Evolutionary conservation across 2,329 filamentous ascomycete genomes (phyloP), one percentile per base, ranked within the genome.

Genomic region (Talaromyces verruculosus): DNA sequence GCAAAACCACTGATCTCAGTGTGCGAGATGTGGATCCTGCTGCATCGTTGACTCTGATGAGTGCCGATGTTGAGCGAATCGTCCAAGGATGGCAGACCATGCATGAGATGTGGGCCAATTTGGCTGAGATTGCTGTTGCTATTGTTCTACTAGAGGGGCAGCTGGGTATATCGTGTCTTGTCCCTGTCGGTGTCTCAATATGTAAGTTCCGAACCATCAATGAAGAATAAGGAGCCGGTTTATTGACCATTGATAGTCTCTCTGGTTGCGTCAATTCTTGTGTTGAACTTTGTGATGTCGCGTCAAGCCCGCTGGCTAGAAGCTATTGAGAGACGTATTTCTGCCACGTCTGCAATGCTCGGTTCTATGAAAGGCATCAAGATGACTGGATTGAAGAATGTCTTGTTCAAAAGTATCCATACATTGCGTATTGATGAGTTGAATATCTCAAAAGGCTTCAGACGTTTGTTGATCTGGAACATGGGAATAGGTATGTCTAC

Each of bases 321-420:
- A 55, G 82, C 82, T 10, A 83, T 84, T 17, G 78, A 85, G 69
- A 75, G 75, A 30, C 80, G 84, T 2, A 80, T 86, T 22, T 81
- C 79, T 5, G 78, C 80, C 17, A 85, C 83, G 0, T 76, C 81
- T 5, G 77, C 78, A 4, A 81, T 84, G 68, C 74, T 85, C 0
- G 78, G 77, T 3, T 81, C 79, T 19, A 84, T 86, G 75, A 85
- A 84, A 68, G 80, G 79, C 19, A 77, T 85, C 64, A 85, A 84
- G 68, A 79, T 85, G 63, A 76, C 81, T 0, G 84, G 83, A 0
- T 70, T 85, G 8, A 80, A 78, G 39, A 72, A 79, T 13, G 77
- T 77, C 3, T 68, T 83, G 11, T 74, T 77, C 65, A 74, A 71
- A 7, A 74, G 73, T 11, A 72, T 83, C 2, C 77, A 82, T 60